Evolutionary conservation across 768 basidiomycete species (phyloP).

Genomic region (Sutorius australiensis): DNA sequence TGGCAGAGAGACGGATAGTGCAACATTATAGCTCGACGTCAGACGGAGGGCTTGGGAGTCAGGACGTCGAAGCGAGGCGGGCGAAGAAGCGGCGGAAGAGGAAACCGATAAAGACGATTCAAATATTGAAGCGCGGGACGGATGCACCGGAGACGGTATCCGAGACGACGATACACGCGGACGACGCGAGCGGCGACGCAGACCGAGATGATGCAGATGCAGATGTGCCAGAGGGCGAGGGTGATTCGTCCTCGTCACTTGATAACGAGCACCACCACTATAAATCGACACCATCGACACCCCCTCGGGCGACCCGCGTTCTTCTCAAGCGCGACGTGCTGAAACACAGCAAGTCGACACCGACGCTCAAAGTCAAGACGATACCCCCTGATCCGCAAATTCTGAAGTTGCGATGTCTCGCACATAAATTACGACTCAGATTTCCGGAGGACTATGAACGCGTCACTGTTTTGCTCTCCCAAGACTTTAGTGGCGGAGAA

Average conservation of each 20-base stretch:
- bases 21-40: constrained; percentile 33
- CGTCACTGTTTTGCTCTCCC: constrained; percentile 30
- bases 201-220: constrained; percentile 21
- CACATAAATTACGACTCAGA: constrained; percentile 50
- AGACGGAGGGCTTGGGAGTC: constrained; percentile 35
- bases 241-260: constrained; percentile 29
- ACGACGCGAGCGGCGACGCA: constrained; percentile 26
- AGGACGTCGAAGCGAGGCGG: constrained; percentile 38
- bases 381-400: constrained; percentile 46
- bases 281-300: constrained; percentile 31
- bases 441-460: constrained; percentile 51
- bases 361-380: constrained; percentile 38
- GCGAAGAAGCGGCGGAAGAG: constrained; percentile 38
- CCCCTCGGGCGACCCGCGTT: constrained; percentile 22
- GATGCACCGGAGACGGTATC: constrained; percentile 21
- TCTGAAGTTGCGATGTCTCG: constrained; percentile 50
- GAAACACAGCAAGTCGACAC: constrained; percentile 47
- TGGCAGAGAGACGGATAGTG: constrained; percentile 25
- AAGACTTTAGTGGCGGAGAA: constrained; percentile 34
- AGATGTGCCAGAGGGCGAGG: constrained; percentile 17
- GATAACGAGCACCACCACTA: constrained; percentile 18
- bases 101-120: constrained; percentile 29
- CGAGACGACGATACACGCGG: constrained; percentile 20
- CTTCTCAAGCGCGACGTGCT: constrained; percentile 25
- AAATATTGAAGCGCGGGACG: constrained; percentile 25